Evolutionary conservation across 345 rosid genomes (phyloP).

Genomic region (Arabidopsis suecica): DNA sequence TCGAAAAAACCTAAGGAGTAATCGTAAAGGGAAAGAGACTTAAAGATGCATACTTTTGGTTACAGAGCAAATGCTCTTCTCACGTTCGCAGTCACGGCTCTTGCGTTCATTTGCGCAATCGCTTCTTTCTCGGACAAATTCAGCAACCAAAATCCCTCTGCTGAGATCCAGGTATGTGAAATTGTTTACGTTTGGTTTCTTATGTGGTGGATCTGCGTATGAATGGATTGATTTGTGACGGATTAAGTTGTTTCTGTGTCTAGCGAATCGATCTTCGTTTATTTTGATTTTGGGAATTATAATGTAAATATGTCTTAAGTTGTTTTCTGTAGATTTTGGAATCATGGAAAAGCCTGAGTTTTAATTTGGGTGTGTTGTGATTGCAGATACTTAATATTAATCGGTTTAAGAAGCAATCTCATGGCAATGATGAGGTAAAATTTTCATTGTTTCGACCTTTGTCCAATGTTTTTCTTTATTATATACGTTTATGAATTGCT

Average conservation of each 20-base stretch:
- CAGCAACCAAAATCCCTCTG: conserved; percentile 77
- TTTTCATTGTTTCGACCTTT: neutral
- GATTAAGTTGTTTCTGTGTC: conserved; percentile 1
- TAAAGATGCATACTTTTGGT: conserved; percentile 84
- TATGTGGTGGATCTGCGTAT: conserved; percentile 24
- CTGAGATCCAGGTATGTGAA: conserved; percentile 73
- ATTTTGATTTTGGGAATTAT: neutral
- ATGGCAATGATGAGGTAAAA: conserved; percentile 89
- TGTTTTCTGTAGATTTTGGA: neutral
- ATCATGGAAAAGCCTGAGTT: conserved; percentile 1
- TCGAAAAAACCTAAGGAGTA: neutral
- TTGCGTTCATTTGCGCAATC: conserved; percentile 85
- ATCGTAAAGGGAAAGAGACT: neutral
- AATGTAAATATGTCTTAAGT: neutral
- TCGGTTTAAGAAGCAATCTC: conserved; percentile 85
- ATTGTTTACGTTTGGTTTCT: neutral
- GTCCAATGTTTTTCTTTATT: neutral
- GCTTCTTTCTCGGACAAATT: conserved; percentile 87
- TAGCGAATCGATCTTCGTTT: neutral
- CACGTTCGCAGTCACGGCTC: conserved; percentile 77
- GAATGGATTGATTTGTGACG: conserved; percentile 18
- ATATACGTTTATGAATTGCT: conserved; percentile 14
- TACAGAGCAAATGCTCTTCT: conserved; percentile 90
- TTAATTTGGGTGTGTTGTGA: conserved; percentile 23
- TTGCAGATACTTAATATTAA: conserved; percentile 84